These are phyloP conservation scores for Sporisorium iseilematis-ciliati DNA, from an alignment of 1,284 basidiomycete species.

Conservation along the genomic window DNA sequence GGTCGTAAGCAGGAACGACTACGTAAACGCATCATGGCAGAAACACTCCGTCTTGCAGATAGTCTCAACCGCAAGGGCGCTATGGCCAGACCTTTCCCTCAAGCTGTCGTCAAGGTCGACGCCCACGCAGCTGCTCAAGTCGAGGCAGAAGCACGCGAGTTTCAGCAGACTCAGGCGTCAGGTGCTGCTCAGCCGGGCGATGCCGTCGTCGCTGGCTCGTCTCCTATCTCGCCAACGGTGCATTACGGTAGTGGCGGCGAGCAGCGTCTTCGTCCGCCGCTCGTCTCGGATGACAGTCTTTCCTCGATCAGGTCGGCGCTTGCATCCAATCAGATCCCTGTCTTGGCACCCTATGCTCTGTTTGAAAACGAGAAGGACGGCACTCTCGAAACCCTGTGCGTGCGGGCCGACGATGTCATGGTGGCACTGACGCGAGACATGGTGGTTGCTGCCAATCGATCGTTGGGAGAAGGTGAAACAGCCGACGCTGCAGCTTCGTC, in stretches of 20 bases:
- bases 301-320: constrained; percentile 87
- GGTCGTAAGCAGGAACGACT: constrained; percentile 54
- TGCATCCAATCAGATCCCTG: constrained; percentile 91
- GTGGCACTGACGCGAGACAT: constrained; percentile 89
- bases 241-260: constrained; percentile 37
- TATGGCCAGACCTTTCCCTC: constrained; percentile 81
- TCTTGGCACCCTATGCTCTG: constrained; percentile 92
- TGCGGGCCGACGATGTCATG: constrained; percentile 91
- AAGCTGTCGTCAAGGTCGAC: constrained; percentile 60
- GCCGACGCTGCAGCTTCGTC: constrained; percentile 2
- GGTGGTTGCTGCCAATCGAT: constrained; percentile 72
- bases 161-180: constrained; percentile 17
- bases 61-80: constrained; percentile 87
- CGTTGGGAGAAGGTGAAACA: constrained; percentile 4
- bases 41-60: constrained; percentile 75
- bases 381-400: constrained; percentile 79
- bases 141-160: constrained; percentile 31
- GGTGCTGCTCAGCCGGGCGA: constrained; percentile 12
- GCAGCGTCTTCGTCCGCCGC: constrained; percentile 51
- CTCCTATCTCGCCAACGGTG: constrained; percentile 23
- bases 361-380: constrained; percentile 77
- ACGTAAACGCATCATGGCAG: constrained; percentile 81
- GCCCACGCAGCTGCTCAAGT: constrained; percentile 35
- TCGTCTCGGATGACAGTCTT: constrained; percentile 80
- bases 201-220: constrained; percentile 25